Evolutionary conservation across 495 filamentous ascomycete genomes (phyloP), one percentile per base, ranked within the genome.

Genomic region (Penicillium bovifimosum): DNA sequence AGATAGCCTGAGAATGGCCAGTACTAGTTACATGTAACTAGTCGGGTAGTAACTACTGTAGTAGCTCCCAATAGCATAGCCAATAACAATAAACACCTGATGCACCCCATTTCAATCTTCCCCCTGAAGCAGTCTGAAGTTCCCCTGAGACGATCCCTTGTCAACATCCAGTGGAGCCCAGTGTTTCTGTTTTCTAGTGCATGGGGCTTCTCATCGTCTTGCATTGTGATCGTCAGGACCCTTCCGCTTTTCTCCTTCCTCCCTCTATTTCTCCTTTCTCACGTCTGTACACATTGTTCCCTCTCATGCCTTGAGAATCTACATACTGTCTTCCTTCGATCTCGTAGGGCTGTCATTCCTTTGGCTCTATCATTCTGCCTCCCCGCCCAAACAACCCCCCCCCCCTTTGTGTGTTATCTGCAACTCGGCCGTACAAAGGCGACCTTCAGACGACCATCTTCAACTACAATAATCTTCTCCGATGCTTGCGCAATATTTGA

Each of bases 331-430:
- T 14, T 36, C 34, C 26, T 43, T 43, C 41, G 14, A 43, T 31
- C 50, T 48, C 34, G 46, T 51, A 56, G 67, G 69, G 67, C 67
- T 71, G 69, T 71, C 69, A 65, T 65, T 72, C 69, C 68, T 72
- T 63, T 53, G 54, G 41, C 41, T 42, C 62, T 54, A 20, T 61
- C 31, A n/a, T 46, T 28, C 35, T 34, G 57, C 52, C 56, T 29
- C 45, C 55, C 56, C 54, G 29, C 55, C 49, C 56, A 10, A 28
- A 39, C 20, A 24, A 24, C 20, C 20, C 20, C n/a, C 41, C n/a
- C 24, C 54, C 31, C 41, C 33, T 52, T 45, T 52, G 45, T 56
- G 54, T 53, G 54, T 53, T 53, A 50, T 50, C 50, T 43, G 17
- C 39, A 41, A 41, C 48, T 24, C 34, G n/a, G n/a, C n/a, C n/a